Evolutionary conservation across 495 filamentous ascomycete species (phyloP).

Genomic region (Tuber aestivum): DNA sequence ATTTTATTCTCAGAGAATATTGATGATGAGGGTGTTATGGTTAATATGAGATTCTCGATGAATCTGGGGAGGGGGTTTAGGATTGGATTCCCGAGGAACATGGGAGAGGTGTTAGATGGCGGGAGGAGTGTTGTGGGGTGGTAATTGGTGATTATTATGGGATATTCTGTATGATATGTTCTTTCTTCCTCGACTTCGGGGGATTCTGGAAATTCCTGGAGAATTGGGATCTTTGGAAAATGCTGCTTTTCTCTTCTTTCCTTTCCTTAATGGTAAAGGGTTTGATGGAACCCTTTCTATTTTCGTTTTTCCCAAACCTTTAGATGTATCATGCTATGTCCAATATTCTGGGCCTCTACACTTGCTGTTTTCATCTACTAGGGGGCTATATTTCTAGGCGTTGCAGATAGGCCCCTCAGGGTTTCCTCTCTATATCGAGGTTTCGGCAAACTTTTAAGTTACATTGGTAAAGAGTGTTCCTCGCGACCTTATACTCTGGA

Average conservation of each 20-base stretch:
- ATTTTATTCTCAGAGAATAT: constrained; percentile 51
- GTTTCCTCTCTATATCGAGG: neutral
- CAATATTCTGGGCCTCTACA: neutral
- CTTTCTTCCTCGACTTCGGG: neutral
- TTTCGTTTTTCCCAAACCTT: neutral
- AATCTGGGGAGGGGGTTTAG: constrained; percentile 17
- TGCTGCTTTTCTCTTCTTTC: neutral
- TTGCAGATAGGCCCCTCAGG: neutral
- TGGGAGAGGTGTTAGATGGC: no score
- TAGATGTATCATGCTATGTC: neutral
- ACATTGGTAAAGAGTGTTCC: no score
- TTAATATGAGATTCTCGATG: constrained; percentile 41
- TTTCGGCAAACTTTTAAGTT: neutral
- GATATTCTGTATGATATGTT: neutral
- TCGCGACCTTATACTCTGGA: no score
- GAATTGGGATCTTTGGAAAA: neutral
- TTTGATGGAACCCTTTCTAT: neutral
- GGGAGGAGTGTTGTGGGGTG: neutral
- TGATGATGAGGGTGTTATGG: constrained; percentile 29
- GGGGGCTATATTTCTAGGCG: neutral
- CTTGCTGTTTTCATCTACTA: neutral
- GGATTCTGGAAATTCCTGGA: neutral
- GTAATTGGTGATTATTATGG: neutral
- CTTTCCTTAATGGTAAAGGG: neutral
- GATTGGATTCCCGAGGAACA: constrained; percentile 29